Evolutionary conservation across 2,329 filamentous ascomycete species (phyloP).

Genomic region (Hypoxylon sp.): DNA sequence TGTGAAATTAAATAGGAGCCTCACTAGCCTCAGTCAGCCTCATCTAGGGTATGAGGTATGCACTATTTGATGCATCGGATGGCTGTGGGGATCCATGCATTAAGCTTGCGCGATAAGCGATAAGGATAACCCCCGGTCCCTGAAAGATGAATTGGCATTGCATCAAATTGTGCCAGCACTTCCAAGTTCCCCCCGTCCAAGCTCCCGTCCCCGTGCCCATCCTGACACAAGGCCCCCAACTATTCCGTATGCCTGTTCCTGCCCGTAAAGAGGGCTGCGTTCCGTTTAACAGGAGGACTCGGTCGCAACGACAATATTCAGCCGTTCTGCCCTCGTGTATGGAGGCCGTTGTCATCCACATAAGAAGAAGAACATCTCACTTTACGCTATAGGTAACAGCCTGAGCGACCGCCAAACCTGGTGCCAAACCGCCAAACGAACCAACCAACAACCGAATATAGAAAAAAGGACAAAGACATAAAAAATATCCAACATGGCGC

Average conservation of each 20-base stretch:
- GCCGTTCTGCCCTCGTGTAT: neutral
- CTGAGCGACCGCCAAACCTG: neutral
- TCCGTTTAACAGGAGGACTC: conserved; percentile 8
- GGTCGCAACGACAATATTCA: conserved; percentile 17
- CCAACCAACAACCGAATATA: neutral
- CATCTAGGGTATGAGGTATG: too few species aligned
- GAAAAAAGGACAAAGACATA: conserved; percentile 45
- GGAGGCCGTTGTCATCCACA: neutral
- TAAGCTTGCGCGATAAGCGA: conserved; percentile 33
- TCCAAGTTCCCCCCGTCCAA: neutral
- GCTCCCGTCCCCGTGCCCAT: neutral
- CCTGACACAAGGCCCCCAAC: conserved; percentile 25
- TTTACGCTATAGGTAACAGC: neutral
- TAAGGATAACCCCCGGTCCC: conserved; percentile 35
- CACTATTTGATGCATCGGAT: neutral
- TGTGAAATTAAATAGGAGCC: neutral
- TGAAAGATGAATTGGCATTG: conserved; percentile 37
- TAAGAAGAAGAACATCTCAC: neutral
- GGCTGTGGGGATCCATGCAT: neutral
- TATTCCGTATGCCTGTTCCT: conserved; percentile 14
- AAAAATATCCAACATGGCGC: conserved; percentile 72
- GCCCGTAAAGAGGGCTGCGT: neutral
- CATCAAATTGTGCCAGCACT: conserved; percentile 19
- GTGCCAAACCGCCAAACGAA: conserved; percentile 8
- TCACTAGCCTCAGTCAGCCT: conserved; percentile 4